Evolutionary conservation across 345 rosid genomes (phyloP).

Genomic region (Populus ilicifolia): DNA sequence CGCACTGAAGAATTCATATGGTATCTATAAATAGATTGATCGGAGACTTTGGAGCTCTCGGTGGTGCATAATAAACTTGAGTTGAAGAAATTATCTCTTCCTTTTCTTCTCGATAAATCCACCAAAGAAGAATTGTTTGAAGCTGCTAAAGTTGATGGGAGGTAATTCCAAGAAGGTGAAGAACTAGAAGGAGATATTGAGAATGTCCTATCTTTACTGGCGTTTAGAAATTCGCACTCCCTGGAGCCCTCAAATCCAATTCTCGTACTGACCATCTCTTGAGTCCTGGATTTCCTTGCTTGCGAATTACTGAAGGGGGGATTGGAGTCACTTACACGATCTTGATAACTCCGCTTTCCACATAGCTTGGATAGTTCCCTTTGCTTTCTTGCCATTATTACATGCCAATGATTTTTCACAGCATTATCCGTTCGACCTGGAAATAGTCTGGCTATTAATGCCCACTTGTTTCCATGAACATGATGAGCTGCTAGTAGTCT

Average conservation of each 20-base stretch:
- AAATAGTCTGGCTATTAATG: conserved; percentile 29
- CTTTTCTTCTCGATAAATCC: conserved; percentile 30
- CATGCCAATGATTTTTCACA: conserved; percentile 35
- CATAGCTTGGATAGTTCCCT: conserved; percentile 35
- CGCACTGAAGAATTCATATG: conserved; percentile 17
- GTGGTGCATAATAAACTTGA: conserved; percentile 18
- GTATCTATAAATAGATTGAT: conserved; percentile 23
- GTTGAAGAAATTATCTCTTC: conserved; percentile 21
- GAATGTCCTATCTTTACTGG: conserved; percentile 27
- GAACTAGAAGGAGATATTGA: conserved; percentile 30
- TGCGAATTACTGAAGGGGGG: conserved; percentile 3
- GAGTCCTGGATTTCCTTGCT: conserved; percentile 30
- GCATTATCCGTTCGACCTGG: conserved; percentile 35
- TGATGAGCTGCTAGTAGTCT: conserved; percentile 30
- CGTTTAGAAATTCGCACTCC: conserved; percentile 33
- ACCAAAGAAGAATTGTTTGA: conserved; percentile 22
- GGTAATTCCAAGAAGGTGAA: conserved; percentile 30
- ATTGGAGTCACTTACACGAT: conserved; percentile 14
- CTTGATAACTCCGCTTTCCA: conserved; percentile 37
- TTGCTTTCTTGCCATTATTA: conserved; percentile 30
- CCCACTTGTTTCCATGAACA: conserved; percentile 35
- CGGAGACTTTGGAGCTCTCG: conserved; percentile 18
- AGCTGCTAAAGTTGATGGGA: conserved; percentile 18
- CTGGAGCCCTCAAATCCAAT: conserved; percentile 26
- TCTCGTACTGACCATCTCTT: conserved; percentile 24